Evolutionary conservation across 2,329 filamentous ascomycete genomes (phyloP).

Genomic region (Cladophialophora chaetospira): DNA sequence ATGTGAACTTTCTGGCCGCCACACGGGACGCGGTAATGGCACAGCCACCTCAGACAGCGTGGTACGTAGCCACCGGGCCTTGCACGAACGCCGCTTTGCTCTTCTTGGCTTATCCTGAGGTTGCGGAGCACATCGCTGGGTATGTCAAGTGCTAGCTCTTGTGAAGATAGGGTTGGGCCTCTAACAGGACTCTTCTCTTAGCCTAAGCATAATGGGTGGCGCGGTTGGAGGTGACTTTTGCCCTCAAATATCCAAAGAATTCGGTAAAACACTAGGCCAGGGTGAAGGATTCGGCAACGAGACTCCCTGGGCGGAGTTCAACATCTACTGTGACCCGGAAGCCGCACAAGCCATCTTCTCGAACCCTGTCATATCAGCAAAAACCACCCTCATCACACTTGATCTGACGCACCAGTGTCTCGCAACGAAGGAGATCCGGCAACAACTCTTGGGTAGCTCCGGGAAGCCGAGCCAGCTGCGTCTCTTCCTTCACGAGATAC

Average conservation of each 20-base stretch:
- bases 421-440: conserved; percentile 71
- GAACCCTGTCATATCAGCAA: conserved; percentile 67
- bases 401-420: conserved; percentile 89
- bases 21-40: conserved; percentile 53
- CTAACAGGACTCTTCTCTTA: not conserved
- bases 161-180: not conserved
- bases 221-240: conserved; percentile 77
- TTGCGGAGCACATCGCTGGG: conserved; percentile 72
- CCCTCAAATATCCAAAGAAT: conserved; percentile 68
- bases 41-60: conserved; percentile 65
- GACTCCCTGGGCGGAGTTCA: conserved; percentile 76
- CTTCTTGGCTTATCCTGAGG: conserved; percentile 72
- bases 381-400: conserved; percentile 79
- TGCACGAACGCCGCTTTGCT: conserved; percentile 81
- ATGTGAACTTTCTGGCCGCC: conserved; percentile 63
- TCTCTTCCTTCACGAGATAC: conserved; percentile 78
- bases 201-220: conserved; percentile 87
- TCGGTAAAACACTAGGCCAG: conserved; percentile 48
- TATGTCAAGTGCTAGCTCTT: not conserved
- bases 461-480: conserved; percentile 57
- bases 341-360: conserved; percentile 73
- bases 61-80: conserved; percentile 82
- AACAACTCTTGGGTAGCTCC: conserved; percentile 65
- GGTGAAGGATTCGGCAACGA: conserved; percentile 56
- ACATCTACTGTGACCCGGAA: conserved; percentile 86